Evolutionary conservation across 75 land plant species (phyloP).

Genomic region (Cryptomeria japonica): DNA sequence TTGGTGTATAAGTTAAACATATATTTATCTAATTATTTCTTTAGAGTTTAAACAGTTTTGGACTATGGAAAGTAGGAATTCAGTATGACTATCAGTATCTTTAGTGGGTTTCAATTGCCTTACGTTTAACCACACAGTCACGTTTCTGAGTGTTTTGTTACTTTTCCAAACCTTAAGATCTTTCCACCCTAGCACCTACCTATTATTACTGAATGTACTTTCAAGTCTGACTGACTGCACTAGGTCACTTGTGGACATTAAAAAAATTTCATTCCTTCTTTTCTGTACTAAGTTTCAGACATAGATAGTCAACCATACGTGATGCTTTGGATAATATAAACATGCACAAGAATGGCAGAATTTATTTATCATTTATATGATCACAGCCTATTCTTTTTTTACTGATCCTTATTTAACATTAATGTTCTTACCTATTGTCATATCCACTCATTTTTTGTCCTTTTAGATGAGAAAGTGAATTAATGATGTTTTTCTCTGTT

Average conservation of each 20-base stretch:
- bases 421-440: background rate
- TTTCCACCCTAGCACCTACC: background rate
- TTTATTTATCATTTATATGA: background rate
- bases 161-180: too few species aligned
- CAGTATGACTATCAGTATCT: too few species aligned
- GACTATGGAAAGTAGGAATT: background rate
- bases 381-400: background rate
- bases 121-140: background rate
- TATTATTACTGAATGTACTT: background rate
- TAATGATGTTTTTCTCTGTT: background rate
- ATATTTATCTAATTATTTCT: background rate
- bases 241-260: background rate
- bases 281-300: background rate
- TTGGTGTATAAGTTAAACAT: background rate
- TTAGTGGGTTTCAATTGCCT: background rate
- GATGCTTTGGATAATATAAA: background rate
- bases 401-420: background rate
- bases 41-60: background rate
- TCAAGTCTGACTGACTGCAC: background rate
- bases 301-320: background rate
- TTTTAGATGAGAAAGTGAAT: background rate
- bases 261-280: background rate
- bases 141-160: too few species aligned
- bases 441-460: background rate
- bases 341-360: background rate